These are phyloP conservation scores for Sicyos baderoa DNA, from an alignment of 306 rosid genomes.

Conservation along the genomic window DNA sequence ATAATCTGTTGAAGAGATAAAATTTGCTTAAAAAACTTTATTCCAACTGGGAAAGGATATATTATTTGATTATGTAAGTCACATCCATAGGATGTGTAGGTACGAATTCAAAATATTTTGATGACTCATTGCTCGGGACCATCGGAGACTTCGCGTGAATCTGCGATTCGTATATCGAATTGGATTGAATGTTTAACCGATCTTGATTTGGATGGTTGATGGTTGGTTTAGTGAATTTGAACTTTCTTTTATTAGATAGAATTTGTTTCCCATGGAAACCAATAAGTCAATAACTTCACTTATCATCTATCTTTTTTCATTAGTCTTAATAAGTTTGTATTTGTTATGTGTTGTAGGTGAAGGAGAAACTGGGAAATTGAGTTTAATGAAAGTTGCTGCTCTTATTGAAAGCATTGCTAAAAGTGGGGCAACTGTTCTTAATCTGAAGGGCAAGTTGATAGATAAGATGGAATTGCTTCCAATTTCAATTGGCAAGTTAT, in stretches of 20 bases:
- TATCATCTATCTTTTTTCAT: background rate
- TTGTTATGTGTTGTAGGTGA: constrained; percentile 24
- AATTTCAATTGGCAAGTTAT: constrained; percentile 69
- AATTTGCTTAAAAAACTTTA: background rate
- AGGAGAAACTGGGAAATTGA: constrained; percentile 53
- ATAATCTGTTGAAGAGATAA: background rate
- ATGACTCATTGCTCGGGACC: constrained; percentile 6
- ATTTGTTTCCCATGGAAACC: background rate
- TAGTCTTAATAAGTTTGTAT: background rate
- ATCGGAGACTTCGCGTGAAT: background rate
- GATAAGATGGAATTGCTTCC: constrained; percentile 91
- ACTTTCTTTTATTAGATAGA: constrained; percentile 1
- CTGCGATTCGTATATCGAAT: background rate
- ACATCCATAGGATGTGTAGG: constrained; percentile 6
- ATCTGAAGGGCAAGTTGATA: constrained; percentile 66
- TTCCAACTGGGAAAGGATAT: background rate
- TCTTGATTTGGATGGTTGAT: background rate
- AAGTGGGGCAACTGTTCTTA: constrained; percentile 45
- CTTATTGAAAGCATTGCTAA: constrained; percentile 60
- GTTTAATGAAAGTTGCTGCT: constrained; percentile 79
- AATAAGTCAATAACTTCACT: constrained; percentile 15
- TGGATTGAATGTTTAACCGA: background rate
- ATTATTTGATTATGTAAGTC: background rate
- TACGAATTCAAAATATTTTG: background rate
- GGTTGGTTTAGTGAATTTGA: constrained; percentile 13